Evolutionary conservation across 805 yeast species (phyloP).

Genomic region (Phaffomyces opuntiae): DNA sequence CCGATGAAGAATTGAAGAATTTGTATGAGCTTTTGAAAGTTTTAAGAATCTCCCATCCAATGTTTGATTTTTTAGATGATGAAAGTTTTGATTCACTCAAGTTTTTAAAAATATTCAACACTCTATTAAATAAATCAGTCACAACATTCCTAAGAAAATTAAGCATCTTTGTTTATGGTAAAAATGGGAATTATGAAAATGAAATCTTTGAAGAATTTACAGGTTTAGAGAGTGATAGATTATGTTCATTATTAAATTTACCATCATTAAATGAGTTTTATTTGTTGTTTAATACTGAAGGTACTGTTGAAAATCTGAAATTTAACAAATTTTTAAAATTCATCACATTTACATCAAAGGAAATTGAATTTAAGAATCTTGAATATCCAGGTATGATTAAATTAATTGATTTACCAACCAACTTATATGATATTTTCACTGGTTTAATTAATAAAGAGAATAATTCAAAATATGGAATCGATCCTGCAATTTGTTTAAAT

Average conservation of each 20-base stretch:
- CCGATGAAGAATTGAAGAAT: slow-evolving; percentile 5
- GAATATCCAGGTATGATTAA: slow-evolving; percentile 63
- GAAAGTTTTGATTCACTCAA: slow-evolving; percentile 16
- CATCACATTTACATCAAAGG: slow-evolving; percentile 18
- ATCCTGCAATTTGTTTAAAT: slow-evolving; percentile 81
- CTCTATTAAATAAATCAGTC: slow-evolving; percentile 47
- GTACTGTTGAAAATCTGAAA: slow-evolving; percentile 22
- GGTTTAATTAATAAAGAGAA: slow-evolving; percentile 37
- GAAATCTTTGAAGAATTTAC: not conserved
- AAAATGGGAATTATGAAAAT: slow-evolving; percentile 36
- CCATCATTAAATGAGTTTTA: slow-evolving; percentile 29
- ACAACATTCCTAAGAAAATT: slow-evolving; percentile 63
- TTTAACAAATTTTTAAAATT: slow-evolving; percentile 13
- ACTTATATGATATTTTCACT: slow-evolving; percentile 65
- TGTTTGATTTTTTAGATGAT: slow-evolving; percentile 24
- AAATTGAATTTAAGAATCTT: slow-evolving; percentile 22
- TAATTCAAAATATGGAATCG: slow-evolving; percentile 34
- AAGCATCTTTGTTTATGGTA: slow-evolving; percentile 47
- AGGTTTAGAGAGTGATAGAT: slow-evolving; percentile 44
- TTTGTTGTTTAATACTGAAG: slow-evolving; percentile 4
- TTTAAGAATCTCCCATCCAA: slow-evolving; percentile 22
- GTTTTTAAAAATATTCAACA: slow-evolving; percentile 37
- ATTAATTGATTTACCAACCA: slow-evolving; percentile 56
- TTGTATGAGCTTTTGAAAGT: slow-evolving; percentile 9
- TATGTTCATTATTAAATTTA: slow-evolving; percentile 43